Evolutionary conservation across 2,329 filamentous ascomycete genomes (phyloP).

Genomic region (Fusarium cyanostomum): DNA sequence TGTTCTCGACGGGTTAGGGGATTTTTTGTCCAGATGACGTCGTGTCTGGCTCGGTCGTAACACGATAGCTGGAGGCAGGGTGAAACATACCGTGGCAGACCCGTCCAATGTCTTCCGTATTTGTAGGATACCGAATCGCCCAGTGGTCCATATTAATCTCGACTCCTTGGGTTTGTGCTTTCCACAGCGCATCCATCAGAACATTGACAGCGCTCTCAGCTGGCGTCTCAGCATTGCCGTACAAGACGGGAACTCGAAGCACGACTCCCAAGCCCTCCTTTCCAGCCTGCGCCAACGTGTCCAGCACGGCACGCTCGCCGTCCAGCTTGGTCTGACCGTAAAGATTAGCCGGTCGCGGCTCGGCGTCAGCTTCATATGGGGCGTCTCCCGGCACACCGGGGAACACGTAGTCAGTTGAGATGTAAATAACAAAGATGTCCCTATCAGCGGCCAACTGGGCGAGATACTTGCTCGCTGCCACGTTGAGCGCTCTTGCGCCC

Average conservation of each 20-base stretch:
- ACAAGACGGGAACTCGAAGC: conserved; percentile 84
- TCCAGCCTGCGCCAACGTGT: conserved; percentile 60
- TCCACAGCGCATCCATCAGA: conserved; percentile 79
- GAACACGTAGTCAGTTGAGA: conserved; percentile 86
- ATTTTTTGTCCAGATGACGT: neutral
- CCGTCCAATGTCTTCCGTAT: conserved; percentile 85
- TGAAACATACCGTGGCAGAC: conserved; percentile 71
- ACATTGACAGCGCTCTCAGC: conserved; percentile 85
- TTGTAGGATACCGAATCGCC: conserved; percentile 85
- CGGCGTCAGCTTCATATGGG: conserved; percentile 75
- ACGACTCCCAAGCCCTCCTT: conserved; percentile 70
- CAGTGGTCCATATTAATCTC: conserved; percentile 86
- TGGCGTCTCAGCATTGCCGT: conserved; percentile 76
- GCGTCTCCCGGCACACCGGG: conserved; percentile 79
- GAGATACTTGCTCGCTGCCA: conserved; percentile 73
- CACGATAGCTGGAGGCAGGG: conserved; percentile 7
- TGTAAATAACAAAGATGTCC: conserved; percentile 75
- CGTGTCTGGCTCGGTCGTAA: conserved; percentile 8
- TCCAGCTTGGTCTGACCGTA: conserved; percentile 73
- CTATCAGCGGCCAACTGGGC: conserved; percentile 71
- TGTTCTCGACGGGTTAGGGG: neutral
- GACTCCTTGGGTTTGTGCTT: conserved; percentile 70
- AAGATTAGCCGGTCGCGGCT: conserved; percentile 77
- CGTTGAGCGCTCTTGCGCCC: conserved; percentile 77
- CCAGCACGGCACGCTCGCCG: conserved; percentile 72